Evolutionary conservation across 2,329 filamentous ascomycete genomes (phyloP).

Genomic region (Penicillium sp.): DNA sequence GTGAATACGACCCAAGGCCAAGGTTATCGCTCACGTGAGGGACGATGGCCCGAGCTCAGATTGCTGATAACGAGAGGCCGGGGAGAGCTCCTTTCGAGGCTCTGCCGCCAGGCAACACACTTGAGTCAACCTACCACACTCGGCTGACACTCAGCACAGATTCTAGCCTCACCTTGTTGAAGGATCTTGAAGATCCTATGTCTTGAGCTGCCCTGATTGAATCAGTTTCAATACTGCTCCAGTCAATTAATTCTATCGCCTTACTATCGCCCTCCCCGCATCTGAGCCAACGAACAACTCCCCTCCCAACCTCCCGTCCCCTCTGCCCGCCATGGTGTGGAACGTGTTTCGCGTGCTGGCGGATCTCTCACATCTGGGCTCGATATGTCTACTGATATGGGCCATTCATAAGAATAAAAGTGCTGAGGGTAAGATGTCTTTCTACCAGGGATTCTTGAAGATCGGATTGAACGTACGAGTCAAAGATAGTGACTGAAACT

Average conservation of each 20-base stretch:
- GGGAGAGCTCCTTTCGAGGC: slow-evolving; percentile 14
- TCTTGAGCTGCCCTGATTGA: neutral
- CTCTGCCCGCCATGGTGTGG: slow-evolving; percentile 22
- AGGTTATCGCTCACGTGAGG: slow-evolving; percentile 32
- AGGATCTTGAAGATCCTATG: too few species aligned
- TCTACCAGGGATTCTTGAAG: neutral
- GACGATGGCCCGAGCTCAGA: slow-evolving; percentile 31
- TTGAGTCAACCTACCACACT: neutral
- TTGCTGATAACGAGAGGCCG: slow-evolving; percentile 19
- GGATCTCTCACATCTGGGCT: slow-evolving; percentile 81
- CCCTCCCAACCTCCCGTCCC: neutral
- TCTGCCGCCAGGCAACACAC: neutral
- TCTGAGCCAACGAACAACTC: slow-evolving; percentile 3
- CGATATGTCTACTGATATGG: slow-evolving; percentile 88
- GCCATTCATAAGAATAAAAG: slow-evolving; percentile 87
- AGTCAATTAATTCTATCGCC: neutral
- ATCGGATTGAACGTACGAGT: neutral
- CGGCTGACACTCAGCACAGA: neutral
- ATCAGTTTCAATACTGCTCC: neutral
- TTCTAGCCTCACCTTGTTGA: neutral
- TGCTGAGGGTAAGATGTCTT: slow-evolving; percentile 67
- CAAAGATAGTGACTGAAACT: neutral
- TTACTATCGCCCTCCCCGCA: neutral
- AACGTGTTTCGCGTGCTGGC: slow-evolving; percentile 73
- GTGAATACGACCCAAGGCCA: slow-evolving; percentile 6